Percentiles rank a stretch among this genome's conserved stretches.
These are phyloP conservation scores for Cryptococcus amylolentus DNA, from an alignment of 1,284 basidiomycete species.

Conservation along the genomic window DNA sequence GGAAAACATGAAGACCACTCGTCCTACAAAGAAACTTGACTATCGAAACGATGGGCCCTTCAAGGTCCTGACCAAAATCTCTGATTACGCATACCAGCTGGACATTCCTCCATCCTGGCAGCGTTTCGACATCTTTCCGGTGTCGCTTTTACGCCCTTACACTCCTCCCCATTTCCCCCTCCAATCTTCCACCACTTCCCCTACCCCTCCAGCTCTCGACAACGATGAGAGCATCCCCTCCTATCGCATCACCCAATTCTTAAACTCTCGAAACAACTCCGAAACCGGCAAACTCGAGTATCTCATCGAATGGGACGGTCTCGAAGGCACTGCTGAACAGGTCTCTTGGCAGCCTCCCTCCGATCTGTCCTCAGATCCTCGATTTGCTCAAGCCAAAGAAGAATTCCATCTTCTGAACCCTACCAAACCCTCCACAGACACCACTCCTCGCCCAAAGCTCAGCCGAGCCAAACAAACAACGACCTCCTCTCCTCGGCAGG, in stretches of 20 bases:
- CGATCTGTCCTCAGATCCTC: not conserved
- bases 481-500: not conserved
- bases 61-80: not conserved
- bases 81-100: not conserved
- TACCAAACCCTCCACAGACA: not conserved
- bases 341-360: not conserved
- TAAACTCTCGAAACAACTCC: not conserved
- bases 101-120: not conserved
- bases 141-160: not conserved
- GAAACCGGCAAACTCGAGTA: not conserved
- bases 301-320: slow-evolving; percentile 1
- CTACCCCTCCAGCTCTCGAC: not conserved
- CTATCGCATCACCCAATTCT: not conserved
- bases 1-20: slow-evolving; percentile 48
- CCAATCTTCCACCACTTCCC: no score
- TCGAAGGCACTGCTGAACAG: slow-evolving; percentile 1
- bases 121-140: not conserved
- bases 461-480: not conserved
- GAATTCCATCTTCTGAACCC: not conserved
- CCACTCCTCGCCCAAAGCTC: not conserved
- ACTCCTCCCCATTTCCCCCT: not conserved
- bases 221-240: not conserved
- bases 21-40: slow-evolving; percentile 50
- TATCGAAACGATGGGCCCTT: not conserved
- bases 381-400: not conserved